Evolutionary conservation across 257 asterid genomes (phyloP).

Genomic region (Primulina tabacum): DNA sequence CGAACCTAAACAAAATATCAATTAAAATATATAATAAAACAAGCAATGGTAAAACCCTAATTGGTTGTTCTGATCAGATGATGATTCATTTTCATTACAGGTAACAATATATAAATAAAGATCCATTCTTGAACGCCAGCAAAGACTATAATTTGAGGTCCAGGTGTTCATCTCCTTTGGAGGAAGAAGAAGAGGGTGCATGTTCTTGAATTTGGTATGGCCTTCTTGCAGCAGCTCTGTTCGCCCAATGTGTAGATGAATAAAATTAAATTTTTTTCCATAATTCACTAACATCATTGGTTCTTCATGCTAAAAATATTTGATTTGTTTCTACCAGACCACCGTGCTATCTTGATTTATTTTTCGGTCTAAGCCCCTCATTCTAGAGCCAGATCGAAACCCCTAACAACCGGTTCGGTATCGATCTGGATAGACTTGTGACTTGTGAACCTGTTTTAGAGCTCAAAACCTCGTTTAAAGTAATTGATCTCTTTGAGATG

Average conservation of each 20-base stretch:
- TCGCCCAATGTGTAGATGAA: too few relatives aligned
- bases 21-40: too few relatives aligned
- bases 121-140: neutral
- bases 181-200: constrained; percentile 38
- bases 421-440: neutral
- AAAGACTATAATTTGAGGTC: constrained; percentile 52
- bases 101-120: too few relatives aligned
- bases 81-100: neutral
- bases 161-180: constrained; percentile 53
- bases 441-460: neutral
- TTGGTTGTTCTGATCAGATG: too few relatives aligned
- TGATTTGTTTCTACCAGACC: neutral
- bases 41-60: too few relatives aligned
- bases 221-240: constrained; percentile 59
- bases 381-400: neutral
- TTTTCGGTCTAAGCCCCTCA: neutral
- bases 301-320: too few relatives aligned
- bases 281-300: too few relatives aligned
- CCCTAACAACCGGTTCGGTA: neutral
- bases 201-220: constrained; percentile 51
- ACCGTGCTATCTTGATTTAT: too few relatives aligned
- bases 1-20: too few relatives aligned
- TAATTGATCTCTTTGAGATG: neutral
- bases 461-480: neutral
- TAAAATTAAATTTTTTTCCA: neutral